Base-by-base conservation (phyloP, 306 rosid genomes). In the Vigna trinervia region DNA sequence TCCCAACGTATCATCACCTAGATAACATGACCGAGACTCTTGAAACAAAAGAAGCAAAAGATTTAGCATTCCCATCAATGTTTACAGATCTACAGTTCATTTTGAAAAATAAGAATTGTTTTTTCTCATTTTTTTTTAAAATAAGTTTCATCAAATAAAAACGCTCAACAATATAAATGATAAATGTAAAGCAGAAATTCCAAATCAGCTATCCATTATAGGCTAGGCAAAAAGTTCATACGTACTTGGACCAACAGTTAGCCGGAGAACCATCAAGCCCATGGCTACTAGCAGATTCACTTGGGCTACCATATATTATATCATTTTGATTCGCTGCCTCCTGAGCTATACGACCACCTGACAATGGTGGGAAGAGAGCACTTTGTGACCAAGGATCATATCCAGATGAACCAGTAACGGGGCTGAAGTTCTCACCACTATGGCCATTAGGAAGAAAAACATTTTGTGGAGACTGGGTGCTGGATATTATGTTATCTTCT, bases 161-260 rank as follows among this genome's bases (percentile, higher is more conserved):
- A 69, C 56, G 73, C 26, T 68, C 53, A 76, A 45, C 22, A 54
- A 54, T 36, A 73, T 11, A 59, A 8, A 56, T 69, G n/a, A 62
- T 72, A 67, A 20, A 79, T 34, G 76, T n/a, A 78, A 38, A 71
- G 82, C 47, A 81, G 48, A 74, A 51, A 59, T 63, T 46, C 38
- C 10, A 36, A 67, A 50, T 50, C 20, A 36, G n/a, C 61, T 47
- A 53, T 15, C 79, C n/a, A 22, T 54, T 46, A 71, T 30, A 30
- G 34, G 34, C 4, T 30, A 34, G 75, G 43, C 73, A 80, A 48
- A 48, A 69, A 71, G 70, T 28, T 76, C 78, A 51, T 39, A 88
- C 99, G 87, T 91, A 95, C 99, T 87, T 91, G 67, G 97, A 82
- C 99, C 94, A 92, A 84, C 88, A 48, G 75, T 79, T 89, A 69